Evolutionary conservation across 192 early-diverging fungal genomes (phyloP).

Genomic region (Coemansia sp.): DNA sequence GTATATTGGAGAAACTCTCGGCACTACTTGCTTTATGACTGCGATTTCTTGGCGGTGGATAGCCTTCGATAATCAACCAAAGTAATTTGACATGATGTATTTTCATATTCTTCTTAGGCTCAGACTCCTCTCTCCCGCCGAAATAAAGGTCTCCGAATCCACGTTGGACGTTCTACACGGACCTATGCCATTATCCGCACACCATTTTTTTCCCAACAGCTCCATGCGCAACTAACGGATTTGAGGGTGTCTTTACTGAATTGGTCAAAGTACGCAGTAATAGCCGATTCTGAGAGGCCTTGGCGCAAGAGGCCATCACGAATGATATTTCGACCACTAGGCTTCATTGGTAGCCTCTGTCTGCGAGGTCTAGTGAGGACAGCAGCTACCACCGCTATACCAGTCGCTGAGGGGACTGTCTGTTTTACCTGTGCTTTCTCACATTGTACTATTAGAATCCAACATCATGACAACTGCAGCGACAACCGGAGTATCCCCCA

Average conservation of each 20-base stretch:
- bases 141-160: background rate
- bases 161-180: too few species aligned
- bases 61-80: background rate
- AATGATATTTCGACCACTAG: background rate
- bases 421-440: too few species aligned
- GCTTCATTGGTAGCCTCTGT: background rate
- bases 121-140: too few species aligned
- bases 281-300: background rate
- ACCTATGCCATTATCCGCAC: too few species aligned
- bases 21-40: background rate
- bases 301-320: background rate
- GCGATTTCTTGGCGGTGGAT: background rate
- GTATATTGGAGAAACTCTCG: too few species aligned
- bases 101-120: too few species aligned
- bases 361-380: background rate
- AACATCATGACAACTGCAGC: too few species aligned
- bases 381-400: background rate
- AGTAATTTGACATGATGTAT: background rate
- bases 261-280: background rate
- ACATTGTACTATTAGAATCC: too few species aligned
- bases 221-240: background rate
- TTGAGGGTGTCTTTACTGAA: background rate
- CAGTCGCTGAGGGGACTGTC: too few species aligned
- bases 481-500: too few species aligned
- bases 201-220: too few species aligned